Evolutionary conservation across 345 rosid species (phyloP), one percentile per base, ranked within the genome.

Genomic region (Psidium guajava): DNA sequence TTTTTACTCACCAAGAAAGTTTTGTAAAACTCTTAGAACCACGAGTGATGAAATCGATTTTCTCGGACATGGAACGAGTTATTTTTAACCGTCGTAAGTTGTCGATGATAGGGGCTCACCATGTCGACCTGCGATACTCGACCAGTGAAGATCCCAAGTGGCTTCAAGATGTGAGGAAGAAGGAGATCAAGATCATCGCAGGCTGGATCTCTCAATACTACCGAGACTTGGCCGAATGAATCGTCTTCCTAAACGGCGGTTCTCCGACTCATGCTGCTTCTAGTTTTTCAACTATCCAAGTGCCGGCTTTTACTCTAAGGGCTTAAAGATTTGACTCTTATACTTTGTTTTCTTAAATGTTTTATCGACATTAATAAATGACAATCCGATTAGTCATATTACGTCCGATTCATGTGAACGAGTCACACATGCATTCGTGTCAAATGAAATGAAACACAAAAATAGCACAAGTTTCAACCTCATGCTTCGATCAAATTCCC

Each of bases 91-190:
- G 2, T 83, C 1, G 10, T n/a, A 83, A 55, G 18, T 22, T 18
- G 18, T n/a, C 6, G 13, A 3, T 40, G 27, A 75, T 40, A 94
- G 95, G 97, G 64, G 94, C 97, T 85, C 95, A 94, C 83, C 95
- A 93, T 84, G 95, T 93, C 27, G 94, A 93, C 89, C 61, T 94
- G 57, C 92, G 97, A 84, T 90, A 81, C 81, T 91, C 94, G 85
- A 93, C 89, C 0, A 81, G 55, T 0, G 91, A 90, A 86, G 95
- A 91, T 49, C 95, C 94, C 27, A 36, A 89, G 83, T 91, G 95
- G 94, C 94, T 93, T 57, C 85, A 58, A 84, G 90, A 91, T 15
- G 92, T 92, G 81, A 88, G 94, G 61, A n/a, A 80, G 64, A 86
- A 44, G 74, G 94, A 94, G 84, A 81, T 88, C 80, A 83, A 85